These are phyloP conservation scores for Jatropha podagrica DNA, from an alignment of 441 rosid genomes.

Conservation along the genomic window DNA sequence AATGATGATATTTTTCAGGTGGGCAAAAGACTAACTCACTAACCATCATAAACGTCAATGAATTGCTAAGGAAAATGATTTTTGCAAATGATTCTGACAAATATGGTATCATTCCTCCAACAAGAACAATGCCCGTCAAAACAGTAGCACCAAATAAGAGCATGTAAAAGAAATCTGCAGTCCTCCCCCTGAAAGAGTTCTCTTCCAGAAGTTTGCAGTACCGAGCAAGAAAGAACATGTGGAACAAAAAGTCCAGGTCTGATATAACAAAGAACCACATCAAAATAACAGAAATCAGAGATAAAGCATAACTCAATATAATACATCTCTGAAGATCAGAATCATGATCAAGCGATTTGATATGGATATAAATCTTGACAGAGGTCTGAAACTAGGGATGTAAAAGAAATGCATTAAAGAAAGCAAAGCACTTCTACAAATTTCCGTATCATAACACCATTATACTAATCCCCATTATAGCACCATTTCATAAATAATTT, in stretches of 20 bases:
- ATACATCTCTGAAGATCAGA: slow-evolving; percentile 6
- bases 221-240: slow-evolving; percentile 98
- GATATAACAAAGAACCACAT: slow-evolving; percentile 28
- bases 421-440: background rate
- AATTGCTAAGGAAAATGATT: slow-evolving; percentile 97
- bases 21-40: slow-evolving; percentile 25
- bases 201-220: slow-evolving; percentile 99
- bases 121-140: slow-evolving; percentile 82
- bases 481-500: too few species aligned
- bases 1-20: slow-evolving; percentile 17
- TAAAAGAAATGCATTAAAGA: background rate
- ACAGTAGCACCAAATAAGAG: slow-evolving; percentile 90
- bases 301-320: background rate
- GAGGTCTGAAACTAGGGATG: background rate
- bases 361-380: background rate
- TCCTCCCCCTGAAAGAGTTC: slow-evolving; percentile 97
- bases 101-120: slow-evolving; percentile 97
- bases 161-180: slow-evolving; percentile 99
- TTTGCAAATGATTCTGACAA: slow-evolving; percentile 89
- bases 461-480: background rate
- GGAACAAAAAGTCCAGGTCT: slow-evolving; percentile 98
- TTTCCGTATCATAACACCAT: background rate
- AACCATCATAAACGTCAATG: slow-evolving; percentile 99
- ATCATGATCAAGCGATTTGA: slow-evolving; percentile 6
- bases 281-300: slow-evolving; percentile 7